Conservation (phyloP, 805 yeast species). For the Kuraishia floccosa region DNA sequence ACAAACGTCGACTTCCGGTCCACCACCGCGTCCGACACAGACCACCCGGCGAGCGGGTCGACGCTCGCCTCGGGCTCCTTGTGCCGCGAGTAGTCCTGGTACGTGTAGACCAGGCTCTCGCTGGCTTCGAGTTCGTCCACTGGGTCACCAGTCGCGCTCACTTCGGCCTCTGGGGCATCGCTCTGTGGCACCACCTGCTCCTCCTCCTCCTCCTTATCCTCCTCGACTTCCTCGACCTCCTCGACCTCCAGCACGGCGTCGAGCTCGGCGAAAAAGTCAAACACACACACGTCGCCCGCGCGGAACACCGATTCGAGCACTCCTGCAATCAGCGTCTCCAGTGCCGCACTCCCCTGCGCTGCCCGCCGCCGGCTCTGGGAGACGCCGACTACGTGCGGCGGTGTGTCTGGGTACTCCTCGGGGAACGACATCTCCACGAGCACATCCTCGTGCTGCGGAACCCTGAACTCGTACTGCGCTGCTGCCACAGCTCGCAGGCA, state of each 20-base stretch:
- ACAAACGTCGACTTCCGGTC: constrained; percentile 84
- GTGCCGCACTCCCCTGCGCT: constrained; percentile 21
- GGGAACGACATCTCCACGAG: constrained; percentile 67
- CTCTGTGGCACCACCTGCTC: constrained; percentile 7
- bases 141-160: not conserved
- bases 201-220: constrained; percentile 11
- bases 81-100: constrained; percentile 2
- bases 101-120: constrained; percentile 1
- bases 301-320: constrained; percentile 41
- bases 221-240: constrained; percentile 16
- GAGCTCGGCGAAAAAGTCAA: constrained; percentile 64
- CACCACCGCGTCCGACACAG: constrained; percentile 57
- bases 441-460: constrained; percentile 55
- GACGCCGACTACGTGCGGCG: constrained; percentile 58
- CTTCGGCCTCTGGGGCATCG: constrained; percentile 1
- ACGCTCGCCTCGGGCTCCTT: constrained; percentile 2
- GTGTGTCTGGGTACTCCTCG: constrained; percentile 48
- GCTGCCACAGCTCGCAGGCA: constrained; percentile 22
- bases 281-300: constrained; percentile 64
- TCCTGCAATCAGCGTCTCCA: constrained; percentile 34
- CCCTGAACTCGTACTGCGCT: constrained; percentile 30
- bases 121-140: constrained; percentile 12
- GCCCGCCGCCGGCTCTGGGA: constrained; percentile 7
- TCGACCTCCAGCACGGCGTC: constrained; percentile 36
- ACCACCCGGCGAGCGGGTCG: constrained; percentile 63